Percentiles rank a stretch among this genome's conserved stretches.
Conservation (phyloP, 164 flowering plant genomes). For the Nymphaea colorata region DNA sequence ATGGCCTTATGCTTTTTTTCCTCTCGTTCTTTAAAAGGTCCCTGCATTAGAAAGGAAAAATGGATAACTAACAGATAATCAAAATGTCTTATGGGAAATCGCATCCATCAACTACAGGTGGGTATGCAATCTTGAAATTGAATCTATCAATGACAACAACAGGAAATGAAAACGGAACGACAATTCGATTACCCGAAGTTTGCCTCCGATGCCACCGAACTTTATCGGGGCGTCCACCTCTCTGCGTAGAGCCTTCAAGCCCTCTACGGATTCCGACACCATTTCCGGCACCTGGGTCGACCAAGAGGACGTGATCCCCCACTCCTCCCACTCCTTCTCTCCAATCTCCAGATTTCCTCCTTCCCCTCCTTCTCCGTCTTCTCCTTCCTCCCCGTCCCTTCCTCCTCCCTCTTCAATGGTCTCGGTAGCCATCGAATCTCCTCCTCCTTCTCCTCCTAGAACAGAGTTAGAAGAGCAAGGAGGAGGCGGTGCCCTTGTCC, state of each 20-base stretch:
- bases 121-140: too few species aligned
- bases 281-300: conserved; percentile 26
- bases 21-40: conserved; percentile 61
- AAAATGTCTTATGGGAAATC: neutral
- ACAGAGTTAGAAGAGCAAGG: too few species aligned
- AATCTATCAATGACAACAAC: too few species aligned
- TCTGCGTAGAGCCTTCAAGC: conserved; percentile 54
- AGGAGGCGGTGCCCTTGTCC: too few species aligned
- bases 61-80: neutral
- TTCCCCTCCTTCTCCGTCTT: conserved; percentile 1
- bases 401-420: neutral
- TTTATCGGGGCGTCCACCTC: conserved; percentile 42
- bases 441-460: too few species aligned
- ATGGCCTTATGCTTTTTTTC: conserved; percentile 82
- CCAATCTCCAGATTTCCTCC: conserved; percentile 7
- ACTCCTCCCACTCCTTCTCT: conserved; percentile 68
- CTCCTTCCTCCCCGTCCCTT: neutral
- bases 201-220: conserved; percentile 82
- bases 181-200: conserved; percentile 37
- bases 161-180: neutral
- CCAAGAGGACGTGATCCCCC: conserved; percentile 60
- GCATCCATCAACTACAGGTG: neutral
- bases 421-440: neutral
- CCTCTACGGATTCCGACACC: conserved; percentile 45
- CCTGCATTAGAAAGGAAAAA: conserved; percentile 27